These are phyloP conservation scores for Colletotrichum eleusines DNA, from an alignment of 2,329 filamentous ascomycete genomes.

Conservation along the genomic window DNA sequence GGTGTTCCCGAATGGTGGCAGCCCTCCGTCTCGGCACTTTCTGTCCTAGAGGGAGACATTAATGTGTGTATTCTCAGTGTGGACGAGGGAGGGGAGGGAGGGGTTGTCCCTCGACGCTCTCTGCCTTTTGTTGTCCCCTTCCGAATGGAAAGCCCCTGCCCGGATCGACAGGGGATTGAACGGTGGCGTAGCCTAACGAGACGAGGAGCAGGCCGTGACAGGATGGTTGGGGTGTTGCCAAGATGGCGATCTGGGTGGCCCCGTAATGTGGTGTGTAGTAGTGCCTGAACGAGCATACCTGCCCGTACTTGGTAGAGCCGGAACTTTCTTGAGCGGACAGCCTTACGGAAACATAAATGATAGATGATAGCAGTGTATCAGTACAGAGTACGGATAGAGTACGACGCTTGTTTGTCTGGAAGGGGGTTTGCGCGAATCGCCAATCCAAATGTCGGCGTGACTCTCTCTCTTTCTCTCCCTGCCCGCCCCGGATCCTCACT, in stretches of 20 bases:
- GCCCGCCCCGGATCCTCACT: neutral
- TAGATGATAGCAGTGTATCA: neutral
- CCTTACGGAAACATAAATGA: no score
- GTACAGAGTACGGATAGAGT: neutral
- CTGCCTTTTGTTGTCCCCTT: conserved; percentile 28
- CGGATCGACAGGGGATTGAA: conserved; percentile 39
- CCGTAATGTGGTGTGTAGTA: no score
- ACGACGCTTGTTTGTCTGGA: conserved; percentile 17
- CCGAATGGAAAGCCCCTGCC: conserved; percentile 24
- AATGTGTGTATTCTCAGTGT: no score
- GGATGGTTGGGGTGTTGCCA: conserved; percentile 16
- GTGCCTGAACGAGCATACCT: no score
- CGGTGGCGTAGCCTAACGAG: conserved; percentile 24
- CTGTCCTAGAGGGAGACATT: neutral
- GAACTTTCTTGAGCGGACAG: neutral
- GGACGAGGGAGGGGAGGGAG: neutral
- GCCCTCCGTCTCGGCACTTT: conserved; percentile 32
- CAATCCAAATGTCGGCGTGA: neutral
- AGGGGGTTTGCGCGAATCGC: conserved; percentile 12
- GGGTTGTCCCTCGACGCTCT: conserved; percentile 20
- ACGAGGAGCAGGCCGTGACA: conserved; percentile 9
- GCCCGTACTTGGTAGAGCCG: no score
- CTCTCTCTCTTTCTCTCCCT: neutral
- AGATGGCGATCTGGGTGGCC: conserved; percentile 31
- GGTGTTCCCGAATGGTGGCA: conserved; percentile 13